A percentile compares a stretch with the other conserved stretches of the same genome.
Conservation (phyloP, 108 stramenopile species). For the Skeletonema costatum region DNA sequence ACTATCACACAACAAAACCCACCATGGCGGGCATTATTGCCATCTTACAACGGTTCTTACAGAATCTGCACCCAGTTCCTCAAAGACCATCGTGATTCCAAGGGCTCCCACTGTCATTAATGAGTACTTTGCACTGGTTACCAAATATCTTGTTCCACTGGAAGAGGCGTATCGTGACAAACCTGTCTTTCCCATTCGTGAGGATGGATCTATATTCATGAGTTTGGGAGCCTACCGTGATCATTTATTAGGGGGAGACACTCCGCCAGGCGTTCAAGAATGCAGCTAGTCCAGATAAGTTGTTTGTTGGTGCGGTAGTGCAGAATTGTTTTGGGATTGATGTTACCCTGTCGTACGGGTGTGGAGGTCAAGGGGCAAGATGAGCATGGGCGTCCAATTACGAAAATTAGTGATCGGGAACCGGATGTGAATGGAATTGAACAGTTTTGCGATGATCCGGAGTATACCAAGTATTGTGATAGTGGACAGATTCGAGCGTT, state of each 20-base stretch:
- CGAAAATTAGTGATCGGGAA: slow-evolving; percentile 61
- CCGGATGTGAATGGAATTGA: slow-evolving; percentile 79
- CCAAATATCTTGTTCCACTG: slow-evolving; percentile 46
- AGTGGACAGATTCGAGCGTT: slow-evolving; percentile 78
- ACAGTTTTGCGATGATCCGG: slow-evolving; percentile 65
- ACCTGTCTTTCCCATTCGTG: slow-evolving; percentile 69
- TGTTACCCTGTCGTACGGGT: slow-evolving; percentile 67
- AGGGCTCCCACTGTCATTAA: slow-evolving; percentile 39
- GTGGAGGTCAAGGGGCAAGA: slow-evolving; percentile 71
- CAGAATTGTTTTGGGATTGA: slow-evolving; percentile 92
- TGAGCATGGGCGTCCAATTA: slow-evolving; percentile 43
- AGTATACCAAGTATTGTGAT: slow-evolving; percentile 62
- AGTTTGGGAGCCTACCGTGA: slow-evolving; percentile 91
- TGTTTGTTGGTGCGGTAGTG: slow-evolving; percentile 87
- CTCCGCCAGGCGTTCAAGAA: slow-evolving; percentile 77
- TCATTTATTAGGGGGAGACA: slow-evolving; percentile 79
- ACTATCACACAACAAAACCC: slow-evolving; percentile 32
- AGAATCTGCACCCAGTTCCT: slow-evolving; percentile 39
- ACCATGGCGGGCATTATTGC: slow-evolving; percentile 63
- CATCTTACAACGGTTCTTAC: slow-evolving; percentile 55
- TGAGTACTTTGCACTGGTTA: slow-evolving; percentile 53
- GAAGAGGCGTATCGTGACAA: slow-evolving; percentile 59
- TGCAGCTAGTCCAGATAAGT: slow-evolving; percentile 73
- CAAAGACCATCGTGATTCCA: slow-evolving; percentile 22
- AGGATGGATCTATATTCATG: slow-evolving; percentile 82